Conservation (phyloP, 352 stramenopile species). For the Phytophthora vignae region DNA sequence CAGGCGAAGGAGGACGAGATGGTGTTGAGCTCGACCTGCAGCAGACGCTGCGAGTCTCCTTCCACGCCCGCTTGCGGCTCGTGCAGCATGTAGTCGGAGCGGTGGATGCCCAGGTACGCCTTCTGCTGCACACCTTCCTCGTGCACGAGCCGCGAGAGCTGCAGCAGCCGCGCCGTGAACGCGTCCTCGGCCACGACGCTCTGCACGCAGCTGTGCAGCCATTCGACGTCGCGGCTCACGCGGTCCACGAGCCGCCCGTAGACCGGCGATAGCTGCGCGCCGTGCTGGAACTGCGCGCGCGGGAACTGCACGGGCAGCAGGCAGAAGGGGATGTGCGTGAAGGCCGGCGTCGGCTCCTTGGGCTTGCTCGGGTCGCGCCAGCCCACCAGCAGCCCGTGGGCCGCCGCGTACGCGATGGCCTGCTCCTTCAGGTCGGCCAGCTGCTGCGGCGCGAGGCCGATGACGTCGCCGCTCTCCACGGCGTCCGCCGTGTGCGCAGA, state of each 20-base stretch:
- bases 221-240: slow-evolving; percentile 81
- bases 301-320: slow-evolving; percentile 75
- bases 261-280: slow-evolving; percentile 68
- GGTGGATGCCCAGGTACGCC: slow-evolving; percentile 89
- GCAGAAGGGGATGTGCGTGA: slow-evolving; percentile 84
- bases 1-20: slow-evolving; percentile 98
- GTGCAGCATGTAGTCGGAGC: slow-evolving; percentile 97
- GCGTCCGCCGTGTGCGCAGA: slow-evolving; percentile 20
- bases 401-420: slow-evolving; percentile 75
- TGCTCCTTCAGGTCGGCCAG: slow-evolving; percentile 69
- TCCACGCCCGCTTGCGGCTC: slow-evolving; percentile 51
- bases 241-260: slow-evolving; percentile 84
- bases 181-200: slow-evolving; percentile 86
- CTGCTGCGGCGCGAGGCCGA: slow-evolving; percentile 54
- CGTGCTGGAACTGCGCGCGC: slow-evolving; percentile 68
- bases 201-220: slow-evolving; percentile 76
- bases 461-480: slow-evolving; percentile 40
- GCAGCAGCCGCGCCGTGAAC: slow-evolving; percentile 85
- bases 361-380: slow-evolving; percentile 49
- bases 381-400: slow-evolving; percentile 78
- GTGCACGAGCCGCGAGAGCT: slow-evolving; percentile 80
- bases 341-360: slow-evolving; percentile 45
- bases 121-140: slow-evolving; percentile 81
- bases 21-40: slow-evolving; percentile 98
- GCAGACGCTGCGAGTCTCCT: slow-evolving; percentile 66